Base-by-base conservation (phyloP, 768 basidiomycete genomes). In the Boletus fagicola region DNA sequence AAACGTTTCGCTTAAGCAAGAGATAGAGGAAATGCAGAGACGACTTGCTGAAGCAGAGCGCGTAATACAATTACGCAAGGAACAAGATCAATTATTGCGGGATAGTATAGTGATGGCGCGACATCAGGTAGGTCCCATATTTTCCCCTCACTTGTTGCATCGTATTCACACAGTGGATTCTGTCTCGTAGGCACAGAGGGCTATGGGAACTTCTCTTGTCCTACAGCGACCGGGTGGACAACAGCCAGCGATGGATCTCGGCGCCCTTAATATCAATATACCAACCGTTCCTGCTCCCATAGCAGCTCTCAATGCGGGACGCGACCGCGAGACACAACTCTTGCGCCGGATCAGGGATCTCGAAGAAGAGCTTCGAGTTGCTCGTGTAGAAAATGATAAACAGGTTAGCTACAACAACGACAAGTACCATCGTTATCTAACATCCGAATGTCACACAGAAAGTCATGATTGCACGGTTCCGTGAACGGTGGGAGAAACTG, bases 401-500 rank as follows among this genome's bases (percentile, higher is more conserved):
- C 86, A 92, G 76, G 91, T 90, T 49, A 15, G 83, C 73, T 42
- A 33, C 43, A 22, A 48, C 39, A 30, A 43, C 47, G 31, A 51
- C 24, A 35, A 45, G 57, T 53, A 43, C 22, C 40, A n/a, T 24
- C 54, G 13, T 56, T 33, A 36, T 56, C 61, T 66, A 51, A 64
- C 54, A 38, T 44, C 47, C 50, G 51, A 55, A 53, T 59, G 18
- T 65, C 49, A 57, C 65, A 57, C 73, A 93, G 92, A 90, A 87
- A 84, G 77, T 83, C 12, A 88, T 91, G 82, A 91, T 92, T 61
- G 77, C 79, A 22, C 87, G 88, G 64, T 93, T 90, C 73, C 83
- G 88, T 28, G 92, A 93, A 73, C 80, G 90, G 40, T 94, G 92
- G 92, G 89, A 90, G 68, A 92, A 91, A 70, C 76, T 94, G 55